Conservation (phyloP, 345 rosid species). For the Bruguiera gymnorhiza region DNA sequence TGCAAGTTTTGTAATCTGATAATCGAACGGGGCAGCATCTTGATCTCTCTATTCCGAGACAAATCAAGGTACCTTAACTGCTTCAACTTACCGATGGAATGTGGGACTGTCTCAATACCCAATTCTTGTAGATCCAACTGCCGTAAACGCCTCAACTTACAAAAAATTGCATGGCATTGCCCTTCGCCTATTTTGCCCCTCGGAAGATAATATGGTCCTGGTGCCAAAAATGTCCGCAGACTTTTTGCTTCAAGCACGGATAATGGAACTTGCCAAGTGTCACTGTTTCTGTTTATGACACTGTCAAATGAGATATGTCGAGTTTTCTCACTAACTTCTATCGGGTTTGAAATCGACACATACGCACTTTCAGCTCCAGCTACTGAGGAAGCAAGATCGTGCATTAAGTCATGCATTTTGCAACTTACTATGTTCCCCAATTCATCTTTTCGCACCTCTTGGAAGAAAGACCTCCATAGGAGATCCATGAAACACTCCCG, state of each 20-base stretch:
- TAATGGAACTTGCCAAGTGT: neutral
- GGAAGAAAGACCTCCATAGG: constrained; percentile 16
- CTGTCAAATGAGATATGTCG: constrained; percentile 10
- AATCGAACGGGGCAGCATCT: constrained; percentile 18
- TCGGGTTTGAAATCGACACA: rapidly evolving
- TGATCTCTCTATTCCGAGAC: rapidly evolving
- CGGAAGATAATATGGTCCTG: neutral
- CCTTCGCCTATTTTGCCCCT: no score
- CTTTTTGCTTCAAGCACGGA: neutral
- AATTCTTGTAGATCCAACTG: neutral
- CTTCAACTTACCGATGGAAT: constrained; percentile 15
- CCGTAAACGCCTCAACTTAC: constrained; percentile 1
- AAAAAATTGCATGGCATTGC: no score
- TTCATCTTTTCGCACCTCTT: neutral
- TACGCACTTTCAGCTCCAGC: neutral
- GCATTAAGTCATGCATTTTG: constrained; percentile 28
- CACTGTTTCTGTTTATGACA: neutral
- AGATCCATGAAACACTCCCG: constrained; percentile 1
- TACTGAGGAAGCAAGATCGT: constrained; percentile 13
- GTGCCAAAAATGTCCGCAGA: constrained; percentile 11
- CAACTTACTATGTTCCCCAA: neutral
- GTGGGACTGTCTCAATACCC: constrained; percentile 14
- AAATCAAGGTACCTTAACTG: constrained; percentile 25
- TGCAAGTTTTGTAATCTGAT: constrained; percentile 17
- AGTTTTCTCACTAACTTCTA: rapidly evolving